These are phyloP conservation scores for Microthlaspi erraticum DNA, from an alignment of 345 rosid genomes.

Conservation along the genomic window DNA sequence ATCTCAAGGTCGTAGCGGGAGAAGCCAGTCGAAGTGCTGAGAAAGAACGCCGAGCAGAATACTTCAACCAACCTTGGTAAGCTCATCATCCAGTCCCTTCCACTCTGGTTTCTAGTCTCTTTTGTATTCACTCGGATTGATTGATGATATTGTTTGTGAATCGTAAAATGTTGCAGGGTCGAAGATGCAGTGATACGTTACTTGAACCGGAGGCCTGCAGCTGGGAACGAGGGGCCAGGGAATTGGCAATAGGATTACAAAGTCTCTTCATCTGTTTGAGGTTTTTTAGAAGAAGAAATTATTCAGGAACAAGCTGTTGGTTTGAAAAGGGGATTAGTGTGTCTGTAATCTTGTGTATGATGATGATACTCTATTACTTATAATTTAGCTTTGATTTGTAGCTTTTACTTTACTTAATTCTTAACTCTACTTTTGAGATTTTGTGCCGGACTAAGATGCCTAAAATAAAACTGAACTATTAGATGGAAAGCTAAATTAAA, in stretches of 20 bases:
- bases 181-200: slow-evolving; percentile 98
- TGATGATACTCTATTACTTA: slow-evolving; percentile 28
- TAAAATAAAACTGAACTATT: not conserved
- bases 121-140: not conserved
- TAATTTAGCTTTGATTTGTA: slow-evolving; percentile 26
- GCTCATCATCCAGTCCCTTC: slow-evolving; percentile 30
- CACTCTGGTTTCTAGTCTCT: slow-evolving; percentile 1
- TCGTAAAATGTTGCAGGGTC: slow-evolving; percentile 61
- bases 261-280: slow-evolving; percentile 32
- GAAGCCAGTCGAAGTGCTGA: slow-evolving; percentile 86
- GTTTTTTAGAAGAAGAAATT: slow-evolving; percentile 3
- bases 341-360: slow-evolving; percentile 34
- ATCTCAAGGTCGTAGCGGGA: slow-evolving; percentile 86
- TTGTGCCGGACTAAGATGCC: not conserved
- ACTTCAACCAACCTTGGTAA: slow-evolving; percentile 97
- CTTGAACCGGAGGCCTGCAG: slow-evolving; percentile 88
- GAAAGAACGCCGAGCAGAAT: slow-evolving; percentile 85
- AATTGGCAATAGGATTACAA: slow-evolving; percentile 44
- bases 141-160: slow-evolving; percentile 32
- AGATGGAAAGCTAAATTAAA: too few species aligned
- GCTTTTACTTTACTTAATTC: slow-evolving; percentile 21
- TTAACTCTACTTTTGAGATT: not conserved
- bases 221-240: slow-evolving; percentile 87
- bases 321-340: slow-evolving; percentile 14
- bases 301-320: slow-evolving; percentile 5